phyloP scores from a whole-genome alignment of 2,329 filamentous ascomycete genomes.

The Helotiales sp. region DNA sequence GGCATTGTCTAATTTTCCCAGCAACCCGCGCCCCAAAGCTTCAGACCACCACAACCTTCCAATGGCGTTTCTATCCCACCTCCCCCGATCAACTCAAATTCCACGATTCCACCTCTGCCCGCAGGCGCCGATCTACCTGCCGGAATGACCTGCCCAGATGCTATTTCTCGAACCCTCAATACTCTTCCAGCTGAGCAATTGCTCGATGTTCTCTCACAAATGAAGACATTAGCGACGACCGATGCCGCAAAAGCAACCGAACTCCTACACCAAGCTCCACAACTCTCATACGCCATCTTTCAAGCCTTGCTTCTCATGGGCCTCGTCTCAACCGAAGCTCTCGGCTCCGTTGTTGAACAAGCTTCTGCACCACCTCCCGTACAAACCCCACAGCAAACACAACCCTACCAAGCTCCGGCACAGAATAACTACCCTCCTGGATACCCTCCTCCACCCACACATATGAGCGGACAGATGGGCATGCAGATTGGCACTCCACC shows the following conservation, averaged over 20 bases:
- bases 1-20: constrained; percentile 12
- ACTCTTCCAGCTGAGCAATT: constrained; percentile 85
- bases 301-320: constrained; percentile 92
- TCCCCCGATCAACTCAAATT: constrained; percentile 39
- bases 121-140: constrained; percentile 81
- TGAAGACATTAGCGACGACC: constrained; percentile 83
- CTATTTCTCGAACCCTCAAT: constrained; percentile 87
- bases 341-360: constrained; percentile 75
- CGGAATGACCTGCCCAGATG: constrained; percentile 81
- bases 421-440: constrained; percentile 37
- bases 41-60: constrained; percentile 29
- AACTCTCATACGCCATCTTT: constrained; percentile 93
- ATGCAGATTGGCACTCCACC: constrained; percentile 46
- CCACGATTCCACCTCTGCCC: constrained; percentile 76
- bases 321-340: constrained; percentile 80
- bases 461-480: constrained; percentile 38
- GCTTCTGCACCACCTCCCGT: constrained; percentile 43
- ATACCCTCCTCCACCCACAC: constrained; percentile 39
- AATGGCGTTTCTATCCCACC: constrained; percentile 23
- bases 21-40: constrained; percentile 36
- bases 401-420: constrained; percentile 25
- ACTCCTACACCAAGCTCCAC: constrained; percentile 83
- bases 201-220: constrained; percentile 88
- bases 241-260: constrained; percentile 85
- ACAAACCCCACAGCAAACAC: constrained; percentile 22